phyloP scores from a whole-genome alignment of 1,284 basidiomycete genomes.

The Cutaneotrichosporon sp. region DNA sequence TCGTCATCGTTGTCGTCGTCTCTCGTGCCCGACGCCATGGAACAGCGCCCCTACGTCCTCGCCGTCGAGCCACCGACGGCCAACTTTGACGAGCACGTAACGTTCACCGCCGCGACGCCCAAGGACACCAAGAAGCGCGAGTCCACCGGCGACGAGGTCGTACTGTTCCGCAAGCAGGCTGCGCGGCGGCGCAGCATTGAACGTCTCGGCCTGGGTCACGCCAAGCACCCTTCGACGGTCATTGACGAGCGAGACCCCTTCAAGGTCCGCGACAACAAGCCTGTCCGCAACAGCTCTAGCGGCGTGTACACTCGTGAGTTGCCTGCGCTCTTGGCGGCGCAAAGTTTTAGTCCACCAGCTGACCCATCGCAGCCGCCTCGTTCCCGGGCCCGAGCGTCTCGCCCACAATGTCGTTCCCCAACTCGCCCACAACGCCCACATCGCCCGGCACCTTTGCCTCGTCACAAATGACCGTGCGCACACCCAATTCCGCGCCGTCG shows the following conservation, averaged over 20 bases:
- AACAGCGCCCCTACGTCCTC: slow-evolving; percentile 8
- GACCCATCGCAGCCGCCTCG: slow-evolving; percentile 6
- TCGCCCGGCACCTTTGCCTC: too few relatives aligned
- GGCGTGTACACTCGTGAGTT: slow-evolving; percentile 22
- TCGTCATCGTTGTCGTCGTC: slow-evolving; percentile 6
- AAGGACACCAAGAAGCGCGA: not conserved
- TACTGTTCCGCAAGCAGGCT: not conserved
- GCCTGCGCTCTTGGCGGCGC: too few relatives aligned
- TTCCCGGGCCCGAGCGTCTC: slow-evolving; percentile 10
- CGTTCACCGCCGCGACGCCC: not conserved
- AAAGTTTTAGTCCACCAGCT: not conserved
- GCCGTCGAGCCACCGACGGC: slow-evolving; percentile 9
- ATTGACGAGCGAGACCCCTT: slow-evolving; percentile 11
- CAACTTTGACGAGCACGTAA: not conserved
- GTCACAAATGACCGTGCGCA: not conserved
- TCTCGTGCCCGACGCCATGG: not conserved
- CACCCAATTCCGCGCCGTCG: not conserved
- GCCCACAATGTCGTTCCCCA: not conserved
- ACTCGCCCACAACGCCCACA: not conserved
- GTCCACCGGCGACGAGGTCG: not conserved
- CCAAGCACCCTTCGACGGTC: too few relatives aligned
- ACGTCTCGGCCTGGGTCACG: too few relatives aligned
- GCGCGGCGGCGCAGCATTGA: too few relatives aligned
- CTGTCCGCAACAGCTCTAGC: slow-evolving; percentile 10
- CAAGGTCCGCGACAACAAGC: slow-evolving; percentile 16